Evolutionary conservation across 352 stramenopile genomes (phyloP).

Genomic region (Globisporangium irregulare): DNA sequence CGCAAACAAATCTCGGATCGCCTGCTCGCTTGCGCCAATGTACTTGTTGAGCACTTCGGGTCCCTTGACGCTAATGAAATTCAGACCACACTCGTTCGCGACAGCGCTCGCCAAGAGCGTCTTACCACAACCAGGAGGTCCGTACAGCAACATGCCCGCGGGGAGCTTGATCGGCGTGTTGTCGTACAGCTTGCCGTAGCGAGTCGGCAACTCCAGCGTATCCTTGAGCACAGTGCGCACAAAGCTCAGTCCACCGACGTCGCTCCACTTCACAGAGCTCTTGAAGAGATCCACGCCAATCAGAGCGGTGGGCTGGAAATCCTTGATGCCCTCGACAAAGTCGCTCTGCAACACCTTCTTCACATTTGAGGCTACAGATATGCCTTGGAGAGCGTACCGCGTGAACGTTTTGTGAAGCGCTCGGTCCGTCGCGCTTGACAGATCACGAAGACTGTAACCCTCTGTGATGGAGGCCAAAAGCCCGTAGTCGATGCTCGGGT

Average conservation of each 20-base stretch:
- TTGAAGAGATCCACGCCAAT: slow-evolving; percentile 83
- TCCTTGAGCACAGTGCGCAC: slow-evolving; percentile 88
- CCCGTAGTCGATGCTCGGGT: slow-evolving; percentile 61
- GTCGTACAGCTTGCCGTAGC: slow-evolving; percentile 78
- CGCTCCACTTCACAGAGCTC: slow-evolving; percentile 82
- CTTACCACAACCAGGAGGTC: slow-evolving; percentile 90
- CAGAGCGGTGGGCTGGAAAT: slow-evolving; percentile 79
- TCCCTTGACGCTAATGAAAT: slow-evolving; percentile 91
- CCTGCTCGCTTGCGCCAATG: slow-evolving; percentile 88
- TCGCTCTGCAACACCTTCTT: slow-evolving; percentile 54
- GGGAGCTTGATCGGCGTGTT: slow-evolving; percentile 80
- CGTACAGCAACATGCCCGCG: slow-evolving; percentile 87
- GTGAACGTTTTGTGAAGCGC: slow-evolving; percentile 66
- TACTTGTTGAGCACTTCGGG: slow-evolving; percentile 91
- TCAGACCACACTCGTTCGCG: slow-evolving; percentile 83
- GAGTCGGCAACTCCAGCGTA: slow-evolving; percentile 83
- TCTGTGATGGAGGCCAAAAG: slow-evolving; percentile 65
- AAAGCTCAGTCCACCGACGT: slow-evolving; percentile 77
- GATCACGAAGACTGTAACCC: slow-evolving; percentile 79
- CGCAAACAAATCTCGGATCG: slow-evolving; percentile 85
- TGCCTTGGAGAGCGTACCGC: slow-evolving; percentile 23
- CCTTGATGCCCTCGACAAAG: slow-evolving; percentile 70
- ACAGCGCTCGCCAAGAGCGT: slow-evolving; percentile 86
- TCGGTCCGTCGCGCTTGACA: slow-evolving; percentile 64
- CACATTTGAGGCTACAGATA: too few relatives aligned